Evolutionary conservation across 139 green algal genomes (phyloP).

Genomic region (Chlamydomonas urium): DNA sequence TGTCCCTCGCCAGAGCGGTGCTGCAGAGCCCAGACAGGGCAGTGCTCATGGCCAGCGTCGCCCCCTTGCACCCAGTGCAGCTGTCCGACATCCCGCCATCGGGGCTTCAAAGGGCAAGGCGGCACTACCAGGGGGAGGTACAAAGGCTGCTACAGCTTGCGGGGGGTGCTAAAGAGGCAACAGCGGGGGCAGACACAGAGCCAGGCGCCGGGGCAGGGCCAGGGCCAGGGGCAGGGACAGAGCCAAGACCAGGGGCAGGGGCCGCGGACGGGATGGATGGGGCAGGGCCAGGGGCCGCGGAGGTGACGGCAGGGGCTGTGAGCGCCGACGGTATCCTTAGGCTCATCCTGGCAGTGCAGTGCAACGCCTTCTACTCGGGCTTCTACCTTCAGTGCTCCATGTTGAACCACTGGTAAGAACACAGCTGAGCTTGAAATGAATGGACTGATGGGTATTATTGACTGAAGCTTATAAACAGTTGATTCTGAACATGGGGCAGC

Average conservation of each 20-base stretch:
- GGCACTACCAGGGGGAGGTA: neutral
- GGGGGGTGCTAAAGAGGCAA: too few species aligned
- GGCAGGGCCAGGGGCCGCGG: too few species aligned
- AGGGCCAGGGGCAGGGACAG: too few species aligned
- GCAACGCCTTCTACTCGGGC: conserved; percentile 14
- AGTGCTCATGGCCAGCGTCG: neutral
- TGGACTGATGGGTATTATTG: neutral
- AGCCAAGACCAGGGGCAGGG: too few species aligned
- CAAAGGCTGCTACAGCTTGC: too few species aligned
- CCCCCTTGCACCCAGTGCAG: neutral
- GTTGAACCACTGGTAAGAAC: conserved; percentile 6
- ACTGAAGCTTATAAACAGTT: neutral
- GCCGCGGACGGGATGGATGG: too few species aligned
- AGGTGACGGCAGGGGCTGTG: neutral
- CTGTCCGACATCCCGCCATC: neutral
- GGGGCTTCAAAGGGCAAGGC: neutral
- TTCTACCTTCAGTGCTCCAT: conserved; percentile 14
- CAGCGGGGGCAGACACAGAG: too few species aligned
- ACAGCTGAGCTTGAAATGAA: neutral
- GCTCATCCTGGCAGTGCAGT: conserved; percentile 11
- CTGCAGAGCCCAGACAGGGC: neutral
- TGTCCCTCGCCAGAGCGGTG: conserved; percentile 3
- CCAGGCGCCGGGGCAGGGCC: too few species aligned
- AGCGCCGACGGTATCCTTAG: neutral
- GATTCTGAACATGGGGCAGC: neutral